Conservation (phyloP, 495 filamentous ascomycete genomes). For the Penicillium turbatum region DNA sequence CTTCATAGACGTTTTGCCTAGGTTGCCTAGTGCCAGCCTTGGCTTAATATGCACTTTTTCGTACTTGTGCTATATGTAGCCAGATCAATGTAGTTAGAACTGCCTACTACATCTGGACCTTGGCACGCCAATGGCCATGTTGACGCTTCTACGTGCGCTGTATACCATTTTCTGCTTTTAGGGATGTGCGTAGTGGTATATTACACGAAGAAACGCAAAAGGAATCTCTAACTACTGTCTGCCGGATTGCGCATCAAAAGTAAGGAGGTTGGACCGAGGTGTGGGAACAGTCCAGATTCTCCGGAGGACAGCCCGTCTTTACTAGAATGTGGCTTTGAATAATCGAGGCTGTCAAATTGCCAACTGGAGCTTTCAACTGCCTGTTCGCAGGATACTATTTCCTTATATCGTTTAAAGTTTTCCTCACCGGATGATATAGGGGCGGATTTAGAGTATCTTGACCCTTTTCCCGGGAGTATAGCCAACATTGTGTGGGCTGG, state of each 20-base stretch:
- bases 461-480: no score
- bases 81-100: background rate
- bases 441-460: background rate
- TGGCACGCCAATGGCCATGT: conserved; percentile 3
- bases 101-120: conserved; percentile 3
- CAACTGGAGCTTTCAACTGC: conserved; percentile 1
- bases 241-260: no score
- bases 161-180: no score
- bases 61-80: background rate
- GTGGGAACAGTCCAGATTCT: background rate
- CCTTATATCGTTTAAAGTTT: conserved; percentile 12
- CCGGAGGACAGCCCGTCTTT: conserved; percentile 7
- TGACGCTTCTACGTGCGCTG: no score
- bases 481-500: background rate
- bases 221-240: no score
- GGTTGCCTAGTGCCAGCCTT: background rate
- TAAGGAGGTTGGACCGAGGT: conserved; percentile 1
- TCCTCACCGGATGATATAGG: background rate
- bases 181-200: no score
- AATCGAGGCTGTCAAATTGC: conserved; percentile 7
- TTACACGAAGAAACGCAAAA: no score
- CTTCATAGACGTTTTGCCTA: background rate
- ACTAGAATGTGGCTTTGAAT: conserved; percentile 7
- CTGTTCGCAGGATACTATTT: conserved; percentile 9
- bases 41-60: background rate